Evolutionary conservation across 306 rosid genomes (phyloP).

Genomic region (Prunus mongolica): DNA sequence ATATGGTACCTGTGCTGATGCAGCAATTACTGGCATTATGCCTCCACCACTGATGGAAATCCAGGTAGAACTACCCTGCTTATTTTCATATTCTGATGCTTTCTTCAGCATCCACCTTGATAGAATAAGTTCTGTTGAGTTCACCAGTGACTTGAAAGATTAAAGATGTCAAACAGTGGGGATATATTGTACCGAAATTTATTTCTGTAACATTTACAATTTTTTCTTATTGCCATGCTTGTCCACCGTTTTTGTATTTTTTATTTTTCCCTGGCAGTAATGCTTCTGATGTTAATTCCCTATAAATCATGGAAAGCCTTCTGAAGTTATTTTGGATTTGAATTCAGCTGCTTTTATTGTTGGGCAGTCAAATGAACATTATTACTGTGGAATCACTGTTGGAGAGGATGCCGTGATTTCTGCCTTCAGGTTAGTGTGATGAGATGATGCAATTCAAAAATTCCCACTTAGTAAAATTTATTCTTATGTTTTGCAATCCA

Average conservation of each 20-base stretch:
- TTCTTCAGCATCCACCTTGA: conserved; percentile 7
- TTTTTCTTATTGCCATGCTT: not conserved
- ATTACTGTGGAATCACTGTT: conserved; percentile 88
- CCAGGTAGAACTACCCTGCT: conserved; percentile 49
- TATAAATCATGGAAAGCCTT: conserved; percentile 49
- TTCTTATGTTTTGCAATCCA: not conserved
- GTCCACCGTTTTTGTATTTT: conserved; percentile 3
- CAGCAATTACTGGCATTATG: conserved; percentile 88
- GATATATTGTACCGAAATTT: too few species aligned
- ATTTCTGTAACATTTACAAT: not conserved
- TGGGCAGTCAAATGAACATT: conserved; percentile 96
- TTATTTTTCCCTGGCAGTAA: conserved; percentile 1
- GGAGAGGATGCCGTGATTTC: conserved; percentile 97
- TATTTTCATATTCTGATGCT: not conserved
- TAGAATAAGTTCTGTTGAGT: not conserved
- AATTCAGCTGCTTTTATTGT: conserved; percentile 99
- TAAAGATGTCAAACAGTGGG: not conserved
- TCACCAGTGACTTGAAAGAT: not conserved
- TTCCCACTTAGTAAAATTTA: not conserved
- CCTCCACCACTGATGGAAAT: conserved; percentile 97
- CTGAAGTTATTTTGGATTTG: conserved; percentile 93
- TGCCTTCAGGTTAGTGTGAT: conserved; percentile 76
- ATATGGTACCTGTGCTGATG: conserved; percentile 83
- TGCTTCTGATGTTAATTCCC: conserved; percentile 17
- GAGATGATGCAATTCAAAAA: conserved; percentile 8